Conservation (phyloP, 73 alveolate genomes). For the Tetrahymena borealis region DNA sequence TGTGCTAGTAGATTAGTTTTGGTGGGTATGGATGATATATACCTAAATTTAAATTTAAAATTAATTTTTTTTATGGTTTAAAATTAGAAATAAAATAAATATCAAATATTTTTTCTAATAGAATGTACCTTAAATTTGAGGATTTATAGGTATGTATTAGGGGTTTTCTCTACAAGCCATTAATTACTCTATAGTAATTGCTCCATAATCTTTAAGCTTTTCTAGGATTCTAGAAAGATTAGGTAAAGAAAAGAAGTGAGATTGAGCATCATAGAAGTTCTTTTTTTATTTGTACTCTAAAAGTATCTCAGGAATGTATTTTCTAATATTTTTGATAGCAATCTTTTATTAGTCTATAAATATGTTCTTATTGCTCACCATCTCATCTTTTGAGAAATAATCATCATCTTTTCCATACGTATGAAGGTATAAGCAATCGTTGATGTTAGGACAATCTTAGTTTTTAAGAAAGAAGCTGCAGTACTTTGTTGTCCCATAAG, state of each 20-base stretch:
- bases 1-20: too few relatives aligned
- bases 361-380: slow-evolving; percentile 27
- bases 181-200: not conserved
- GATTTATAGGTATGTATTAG: not conserved
- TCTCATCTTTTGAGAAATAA: slow-evolving; percentile 20
- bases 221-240: slow-evolving; percentile 3
- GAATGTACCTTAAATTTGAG: not conserved
- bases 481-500: slow-evolving; percentile 79
- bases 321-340: slow-evolving; percentile 11
- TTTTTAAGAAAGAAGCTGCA: slow-evolving; percentile 68
- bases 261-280: not conserved
- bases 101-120: too few relatives aligned
- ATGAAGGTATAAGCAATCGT: slow-evolving; percentile 75
- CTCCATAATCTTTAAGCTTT: not conserved
- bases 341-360: slow-evolving; percentile 16
- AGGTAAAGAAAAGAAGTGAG: slow-evolving; percentile 19
- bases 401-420: slow-evolving; percentile 60
- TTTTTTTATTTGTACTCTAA: not conserved
- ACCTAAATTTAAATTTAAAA: too few relatives aligned
- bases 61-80: too few relatives aligned
- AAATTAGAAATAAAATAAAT: too few relatives aligned
- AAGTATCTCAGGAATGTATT: slow-evolving; percentile 11
- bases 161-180: not conserved
- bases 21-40: too few relatives aligned
- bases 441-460: slow-evolving; percentile 59